phyloP scores from a whole-genome alignment of 257 asterid species.

The Mitragyna speciosa region DNA sequence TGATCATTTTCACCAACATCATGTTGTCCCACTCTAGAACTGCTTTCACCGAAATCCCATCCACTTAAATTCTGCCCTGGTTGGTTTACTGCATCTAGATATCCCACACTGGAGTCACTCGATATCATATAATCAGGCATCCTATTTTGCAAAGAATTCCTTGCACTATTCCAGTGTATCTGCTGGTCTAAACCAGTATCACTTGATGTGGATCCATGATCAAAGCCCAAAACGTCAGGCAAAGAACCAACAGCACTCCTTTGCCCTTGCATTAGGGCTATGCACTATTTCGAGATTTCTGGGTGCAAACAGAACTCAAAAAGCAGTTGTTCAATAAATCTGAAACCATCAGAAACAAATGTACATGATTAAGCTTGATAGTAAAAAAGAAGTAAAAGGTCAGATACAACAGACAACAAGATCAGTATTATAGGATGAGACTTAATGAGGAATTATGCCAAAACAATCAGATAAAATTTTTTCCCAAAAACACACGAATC shows the following conservation, averaged over 20 bases:
- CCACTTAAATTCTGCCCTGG: conserved; percentile 39
- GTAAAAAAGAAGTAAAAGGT: not conserved
- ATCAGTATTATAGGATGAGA: not conserved
- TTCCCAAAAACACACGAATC: not conserved
- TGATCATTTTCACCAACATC: conserved; percentile 44
- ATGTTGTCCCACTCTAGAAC: conserved; percentile 47
- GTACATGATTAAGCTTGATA: not conserved
- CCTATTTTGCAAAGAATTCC: conserved; percentile 48
- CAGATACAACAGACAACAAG: conserved; percentile 1
- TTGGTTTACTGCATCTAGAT: conserved; percentile 40
- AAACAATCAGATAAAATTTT: not conserved
- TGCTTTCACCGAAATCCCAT: conserved; percentile 73
- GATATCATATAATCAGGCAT: conserved; percentile 51
- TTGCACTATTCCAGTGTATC: conserved; percentile 59
- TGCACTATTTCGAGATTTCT: conserved; percentile 23
- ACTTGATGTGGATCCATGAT: conserved; percentile 58
- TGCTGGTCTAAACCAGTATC: conserved; percentile 65
- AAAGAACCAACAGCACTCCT: conserved; percentile 61
- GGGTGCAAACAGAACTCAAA: conserved; percentile 17
- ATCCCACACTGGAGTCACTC: conserved; percentile 34
- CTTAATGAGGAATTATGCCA: not conserved
- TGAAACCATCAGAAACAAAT: conserved; percentile 40
- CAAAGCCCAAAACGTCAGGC: conserved; percentile 66
- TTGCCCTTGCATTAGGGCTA: conserved; percentile 82
- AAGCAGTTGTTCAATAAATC: conserved; percentile 39